Evolutionary conservation across 1,284 basidiomycete genomes (phyloP), one percentile per base, ranked within the genome.

Genomic region (Sphaerobolus stellatus): DNA sequence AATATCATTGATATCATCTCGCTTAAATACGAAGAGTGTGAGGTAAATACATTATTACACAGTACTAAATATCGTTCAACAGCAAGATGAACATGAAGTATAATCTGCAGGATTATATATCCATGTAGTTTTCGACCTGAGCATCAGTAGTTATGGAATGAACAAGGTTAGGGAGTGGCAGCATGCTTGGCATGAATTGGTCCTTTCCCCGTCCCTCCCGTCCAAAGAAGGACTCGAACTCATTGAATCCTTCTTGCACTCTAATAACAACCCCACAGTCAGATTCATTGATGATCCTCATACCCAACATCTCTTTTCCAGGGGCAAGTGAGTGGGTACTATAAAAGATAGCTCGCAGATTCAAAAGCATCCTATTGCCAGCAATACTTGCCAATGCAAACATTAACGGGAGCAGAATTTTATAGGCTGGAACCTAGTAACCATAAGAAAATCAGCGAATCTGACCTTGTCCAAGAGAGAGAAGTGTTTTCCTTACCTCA

Each of bases 171-270:
- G n/a, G n/a, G n/a, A n/a, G n/a, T n/a, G n/a, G n/a, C n/a, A n/a
- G n/a, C n/a, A n/a, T n/a, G n/a, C n/a, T n/a, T n/a, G n/a, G n/a
- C n/a, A n/a, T n/a, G n/a, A n/a, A n/a, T n/a, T n/a, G n/a, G n/a
- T n/a, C n/a, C n/a, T 25, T 40, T n/a, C 33, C 14, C 34, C 5
- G 5, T 4, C 25, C 41, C 18, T 29, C 41, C 22, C 48, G 24
- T 40, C 52, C 52, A 30, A 54, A 54, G 28, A 54, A 54, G 4
- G 52, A 54, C 7, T 54, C 52, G 25, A 54, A 54, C 18, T 54
- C 52, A 14, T 41, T 49, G 13, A 38, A 29, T 3, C 28, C 36
- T 16, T 54, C 48, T 33, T 54, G 45, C 13, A 36, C 43, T 30
- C 48, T 18, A 49, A 54, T 27, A 2, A 28, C 41, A 11, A 54